A percentile compares a stretch with the other conserved stretches of the same genome.
Conservation (phyloP, 495 filamentous ascomycete species). For the Elasticomyces elasticus region DNA sequence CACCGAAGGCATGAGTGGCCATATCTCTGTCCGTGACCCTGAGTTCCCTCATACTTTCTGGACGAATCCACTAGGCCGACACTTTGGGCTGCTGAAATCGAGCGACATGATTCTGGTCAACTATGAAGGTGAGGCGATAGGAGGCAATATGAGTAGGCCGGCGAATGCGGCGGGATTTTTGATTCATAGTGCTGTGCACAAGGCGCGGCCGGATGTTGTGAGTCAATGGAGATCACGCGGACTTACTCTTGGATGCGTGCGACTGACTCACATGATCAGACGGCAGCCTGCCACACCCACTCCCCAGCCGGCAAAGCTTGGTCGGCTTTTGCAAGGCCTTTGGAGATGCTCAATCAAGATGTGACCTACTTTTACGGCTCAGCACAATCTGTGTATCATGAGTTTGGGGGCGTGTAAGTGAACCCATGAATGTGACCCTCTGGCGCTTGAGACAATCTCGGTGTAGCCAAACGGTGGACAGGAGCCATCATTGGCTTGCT, state of each 20-base stretch:
- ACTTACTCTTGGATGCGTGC: neutral
- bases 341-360: conserved; percentile 39
- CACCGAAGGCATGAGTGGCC: conserved; percentile 55
- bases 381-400: conserved; percentile 33
- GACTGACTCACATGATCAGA: neutral
- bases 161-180: conserved; percentile 35
- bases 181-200: conserved; percentile 34
- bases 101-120: conserved; percentile 35
- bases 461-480: too few relatives aligned
- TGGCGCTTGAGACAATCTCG: too few relatives aligned
- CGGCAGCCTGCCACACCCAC: conserved; percentile 34
- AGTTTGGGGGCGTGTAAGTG: conserved; percentile 34
- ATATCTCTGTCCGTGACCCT: conserved; percentile 56
- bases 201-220: conserved; percentile 31
- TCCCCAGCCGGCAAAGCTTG: conserved; percentile 32
- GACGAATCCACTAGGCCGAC: conserved; percentile 42
- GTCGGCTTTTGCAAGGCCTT: conserved; percentile 28
- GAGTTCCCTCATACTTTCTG: conserved; percentile 53
- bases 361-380: conserved; percentile 33
- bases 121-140: conserved; percentile 31
- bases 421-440: too few relatives aligned
- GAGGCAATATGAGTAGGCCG: conserved; percentile 30
- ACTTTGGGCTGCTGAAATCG: conserved; percentile 32
- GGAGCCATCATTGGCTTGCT: too few relatives aligned
- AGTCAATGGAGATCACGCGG: neutral